Evolutionary conservation across 2,329 filamentous ascomycete genomes (phyloP).

Genomic region (Pochonia chlamydosporia): DNA sequence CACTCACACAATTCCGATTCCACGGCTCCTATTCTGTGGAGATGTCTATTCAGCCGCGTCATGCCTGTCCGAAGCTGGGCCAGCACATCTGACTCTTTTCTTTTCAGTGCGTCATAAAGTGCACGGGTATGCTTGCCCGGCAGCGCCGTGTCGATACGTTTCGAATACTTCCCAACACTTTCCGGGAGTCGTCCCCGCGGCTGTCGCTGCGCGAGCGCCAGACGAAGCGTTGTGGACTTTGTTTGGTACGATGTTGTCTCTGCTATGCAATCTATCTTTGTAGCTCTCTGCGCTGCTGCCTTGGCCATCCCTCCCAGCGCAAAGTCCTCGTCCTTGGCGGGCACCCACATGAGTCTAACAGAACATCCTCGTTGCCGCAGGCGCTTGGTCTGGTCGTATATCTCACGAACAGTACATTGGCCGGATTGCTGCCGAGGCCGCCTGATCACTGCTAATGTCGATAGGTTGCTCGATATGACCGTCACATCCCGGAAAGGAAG

Average conservation of each 20-base stretch:
- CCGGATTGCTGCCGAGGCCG: slow-evolving; percentile 10
- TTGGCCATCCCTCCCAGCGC: too few species aligned
- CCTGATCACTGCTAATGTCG: slow-evolving; percentile 8
- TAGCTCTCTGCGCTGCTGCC: too few species aligned
- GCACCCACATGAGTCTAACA: too few species aligned
- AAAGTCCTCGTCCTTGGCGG: too few species aligned
- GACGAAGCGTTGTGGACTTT: too few species aligned
- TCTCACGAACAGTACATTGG: slow-evolving; percentile 11
- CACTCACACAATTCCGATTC: slow-evolving; percentile 5
- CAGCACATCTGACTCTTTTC: slow-evolving; percentile 5
- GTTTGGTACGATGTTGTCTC: too few species aligned
- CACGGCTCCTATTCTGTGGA: slow-evolving; percentile 5
- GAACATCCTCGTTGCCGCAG: too few species aligned
- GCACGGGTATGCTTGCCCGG: slow-evolving; percentile 7
- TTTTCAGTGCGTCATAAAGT: slow-evolving; percentile 4
- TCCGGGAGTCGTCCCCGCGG: too few species aligned
- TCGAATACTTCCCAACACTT: slow-evolving; percentile 8
- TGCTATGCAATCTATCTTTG: too few species aligned
- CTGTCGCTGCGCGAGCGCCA: too few species aligned
- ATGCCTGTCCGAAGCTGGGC: slow-evolving; percentile 8
- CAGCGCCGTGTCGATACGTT: slow-evolving; percentile 8
- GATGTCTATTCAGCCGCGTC: slow-evolving; percentile 5
- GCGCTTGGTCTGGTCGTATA: too few species aligned
- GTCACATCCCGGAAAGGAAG: too few species aligned
- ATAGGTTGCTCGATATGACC: slow-evolving; percentile 9